phyloP scores from a whole-genome alignment of 1,284 basidiomycete species.

The Sparassis latifolia region DNA sequence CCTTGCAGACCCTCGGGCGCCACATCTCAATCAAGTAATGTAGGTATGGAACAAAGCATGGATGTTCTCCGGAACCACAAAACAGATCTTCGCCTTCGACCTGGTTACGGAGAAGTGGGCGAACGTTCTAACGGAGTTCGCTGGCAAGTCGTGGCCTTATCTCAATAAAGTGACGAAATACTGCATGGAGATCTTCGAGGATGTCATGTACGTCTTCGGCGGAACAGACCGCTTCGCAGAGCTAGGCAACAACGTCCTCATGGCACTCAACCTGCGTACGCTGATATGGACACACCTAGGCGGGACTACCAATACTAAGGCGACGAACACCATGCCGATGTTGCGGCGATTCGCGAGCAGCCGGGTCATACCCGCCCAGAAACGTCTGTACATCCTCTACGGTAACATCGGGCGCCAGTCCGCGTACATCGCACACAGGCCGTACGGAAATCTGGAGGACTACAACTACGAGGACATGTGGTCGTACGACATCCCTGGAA shows the following conservation, averaged over 20 bases:
- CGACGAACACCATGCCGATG: constrained; percentile 18
- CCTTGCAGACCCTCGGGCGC: constrained; percentile 20
- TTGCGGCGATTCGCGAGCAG: constrained; percentile 25
- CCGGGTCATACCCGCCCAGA: constrained; percentile 8
- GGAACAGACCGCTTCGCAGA: constrained; percentile 10
- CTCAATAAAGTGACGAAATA: constrained; percentile 16
- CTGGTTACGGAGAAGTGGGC: constrained; percentile 26
- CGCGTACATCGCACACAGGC: constrained; percentile 16
- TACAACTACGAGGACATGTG: constrained; percentile 34
- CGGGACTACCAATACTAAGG: constrained; percentile 8
- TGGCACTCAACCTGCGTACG: constrained; percentile 19
- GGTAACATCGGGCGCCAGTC: constrained; percentile 28
- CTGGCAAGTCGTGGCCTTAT: constrained; percentile 22
- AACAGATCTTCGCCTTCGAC: constrained; percentile 27
- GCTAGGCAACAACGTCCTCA: constrained; percentile 20
- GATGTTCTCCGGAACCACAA: constrained; percentile 25
- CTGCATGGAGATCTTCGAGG: constrained; percentile 20
- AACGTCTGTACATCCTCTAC: constrained; percentile 29
- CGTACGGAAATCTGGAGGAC: constrained; percentile 18
- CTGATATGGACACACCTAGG: constrained; percentile 15
- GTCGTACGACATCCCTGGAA: constrained; percentile 29
- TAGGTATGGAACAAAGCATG: constrained; percentile 24
- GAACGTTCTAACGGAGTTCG: constrained; percentile 24
- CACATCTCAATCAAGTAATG: constrained; percentile 7
- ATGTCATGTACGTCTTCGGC: constrained; percentile 23